These are phyloP conservation scores for Arctium minus DNA, from an alignment of 129 eudicot species.

Conservation along the genomic window DNA sequence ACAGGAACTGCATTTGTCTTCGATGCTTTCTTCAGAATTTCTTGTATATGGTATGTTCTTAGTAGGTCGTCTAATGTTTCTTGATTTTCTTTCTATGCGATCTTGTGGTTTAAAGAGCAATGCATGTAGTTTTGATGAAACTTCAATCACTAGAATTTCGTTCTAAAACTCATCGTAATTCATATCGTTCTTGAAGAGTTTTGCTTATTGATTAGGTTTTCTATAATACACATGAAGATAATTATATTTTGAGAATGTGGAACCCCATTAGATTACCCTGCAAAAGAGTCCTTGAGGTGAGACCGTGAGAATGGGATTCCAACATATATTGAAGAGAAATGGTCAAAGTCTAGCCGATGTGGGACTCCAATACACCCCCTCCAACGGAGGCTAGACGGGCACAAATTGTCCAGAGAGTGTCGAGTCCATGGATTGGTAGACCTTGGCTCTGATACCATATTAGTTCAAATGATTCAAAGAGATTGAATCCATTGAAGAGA, in stretches of 20 bases:
- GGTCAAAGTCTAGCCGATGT: not conserved
- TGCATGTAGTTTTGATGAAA: not conserved
- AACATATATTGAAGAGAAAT: not conserved
- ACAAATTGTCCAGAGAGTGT: not conserved
- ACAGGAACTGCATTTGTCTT: constrained; percentile 70
- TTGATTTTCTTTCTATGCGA: not conserved
- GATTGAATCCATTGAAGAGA: not conserved
- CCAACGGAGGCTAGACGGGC: not conserved
- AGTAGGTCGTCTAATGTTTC: not conserved
- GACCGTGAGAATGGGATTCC: not conserved
- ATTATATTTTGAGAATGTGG: not conserved
- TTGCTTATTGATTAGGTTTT: not conserved
- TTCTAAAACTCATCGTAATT: not conserved
- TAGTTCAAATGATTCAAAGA: not conserved
- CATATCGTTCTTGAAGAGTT: not conserved
- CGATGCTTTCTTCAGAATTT: constrained; percentile 74
- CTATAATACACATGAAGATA: not conserved
- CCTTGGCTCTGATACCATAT: not conserved
- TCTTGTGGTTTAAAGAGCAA: not conserved
- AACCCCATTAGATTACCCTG: not conserved
- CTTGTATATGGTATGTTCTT: constrained; percentile 62
- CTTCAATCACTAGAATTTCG: not conserved
- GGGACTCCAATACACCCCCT: not conserved
- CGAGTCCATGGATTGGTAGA: not conserved
- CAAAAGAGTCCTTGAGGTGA: not conserved